Evolutionary conservation across 345 rosid genomes (phyloP), one percentile per base, ranked within the genome.

Genomic region (Salix purpurea): DNA sequence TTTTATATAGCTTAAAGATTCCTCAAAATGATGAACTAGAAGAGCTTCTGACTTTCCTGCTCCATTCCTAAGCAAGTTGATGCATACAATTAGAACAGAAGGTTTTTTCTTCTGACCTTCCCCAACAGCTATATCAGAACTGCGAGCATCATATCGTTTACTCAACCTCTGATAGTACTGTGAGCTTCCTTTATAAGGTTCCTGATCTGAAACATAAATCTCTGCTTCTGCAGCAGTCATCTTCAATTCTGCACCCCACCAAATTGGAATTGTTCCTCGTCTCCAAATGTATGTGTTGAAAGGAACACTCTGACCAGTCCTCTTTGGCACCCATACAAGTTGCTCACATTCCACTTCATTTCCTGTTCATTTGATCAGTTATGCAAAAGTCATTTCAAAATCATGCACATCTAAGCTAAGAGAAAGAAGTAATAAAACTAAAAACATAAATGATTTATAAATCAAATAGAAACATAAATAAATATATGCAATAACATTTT

Each of bases 221-320:
- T 93, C 99, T 72, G 99, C 99, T 86, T 96, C 99, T 68, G 96
- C 93, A 36, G 98, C 92, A 36, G 94, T 93, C 44, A 95, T 84
- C 86, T 93, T 96, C 77, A 96, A 74, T 75, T 96, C 98, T 54
- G 99, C 98, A 86, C 99, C 97, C 99, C 99, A 93, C 99, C 99
- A 96, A 40, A 96, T 93, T 21, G 99, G 98, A 61, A 93, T 93
- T 54, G 99, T 93, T 78, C 99, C 99, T 71, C 98, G 91, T 68
- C 98, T 91, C 99, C 98, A 96, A 48, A 91, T 85, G 75, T 90
- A 92, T 26, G 94, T 89, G 78, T 84, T 96, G 78, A 93, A 96
- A 83, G 94, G 94, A 81, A 92, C 76, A 83, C 93, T 89, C 82
- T 85, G 94, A 81, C 90, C 91, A 21, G 89, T 67, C 80, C 67